Conservation (phyloP, 208 protist genomes). For the Leishmania gerbilli region DNA sequence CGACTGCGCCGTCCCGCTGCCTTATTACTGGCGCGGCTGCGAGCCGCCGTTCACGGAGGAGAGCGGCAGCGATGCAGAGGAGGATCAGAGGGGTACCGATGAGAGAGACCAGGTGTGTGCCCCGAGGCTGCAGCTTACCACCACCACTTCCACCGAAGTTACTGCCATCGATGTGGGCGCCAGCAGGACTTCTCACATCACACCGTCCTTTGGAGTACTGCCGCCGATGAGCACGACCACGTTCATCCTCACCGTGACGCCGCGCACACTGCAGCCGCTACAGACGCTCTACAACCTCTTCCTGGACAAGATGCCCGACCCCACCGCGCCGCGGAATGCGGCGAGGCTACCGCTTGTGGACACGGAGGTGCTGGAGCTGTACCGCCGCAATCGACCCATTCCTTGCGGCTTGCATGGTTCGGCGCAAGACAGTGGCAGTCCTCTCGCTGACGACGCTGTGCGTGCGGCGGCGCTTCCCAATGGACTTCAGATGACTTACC, state of each 20-base stretch:
- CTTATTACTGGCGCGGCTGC: constrained; percentile 62
- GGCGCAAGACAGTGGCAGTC: neutral
- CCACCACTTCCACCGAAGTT: constrained; percentile 11
- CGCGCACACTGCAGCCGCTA: constrained; percentile 24
- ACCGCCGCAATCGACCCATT: constrained; percentile 27
- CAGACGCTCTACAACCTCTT: constrained; percentile 70
- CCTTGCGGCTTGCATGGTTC: constrained; percentile 14
- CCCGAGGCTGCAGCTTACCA: neutral
- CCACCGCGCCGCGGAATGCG: constrained; percentile 19
- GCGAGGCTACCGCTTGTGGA: constrained; percentile 28
- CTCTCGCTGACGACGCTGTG: neutral
- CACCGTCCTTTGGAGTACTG: constrained; percentile 21
- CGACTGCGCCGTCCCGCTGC: constrained; percentile 56
- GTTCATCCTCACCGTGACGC: constrained; percentile 32
- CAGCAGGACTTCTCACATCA: constrained; percentile 14
- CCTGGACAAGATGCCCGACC: constrained; percentile 66
- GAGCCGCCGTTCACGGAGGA: constrained; percentile 10
- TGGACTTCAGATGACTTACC: constrained; percentile 28
- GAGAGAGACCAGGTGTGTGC: neutral
- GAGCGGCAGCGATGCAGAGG: neutral
- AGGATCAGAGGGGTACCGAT: neutral
- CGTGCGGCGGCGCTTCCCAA: neutral
- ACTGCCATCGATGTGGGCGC: constrained; percentile 4
- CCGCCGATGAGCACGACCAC: constrained; percentile 24
- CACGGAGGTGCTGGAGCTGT: constrained; percentile 31